These are phyloP conservation scores for Rhodotorula babjevae DNA, from an alignment of 768 basidiomycete genomes.

Conservation along the genomic window DNA sequence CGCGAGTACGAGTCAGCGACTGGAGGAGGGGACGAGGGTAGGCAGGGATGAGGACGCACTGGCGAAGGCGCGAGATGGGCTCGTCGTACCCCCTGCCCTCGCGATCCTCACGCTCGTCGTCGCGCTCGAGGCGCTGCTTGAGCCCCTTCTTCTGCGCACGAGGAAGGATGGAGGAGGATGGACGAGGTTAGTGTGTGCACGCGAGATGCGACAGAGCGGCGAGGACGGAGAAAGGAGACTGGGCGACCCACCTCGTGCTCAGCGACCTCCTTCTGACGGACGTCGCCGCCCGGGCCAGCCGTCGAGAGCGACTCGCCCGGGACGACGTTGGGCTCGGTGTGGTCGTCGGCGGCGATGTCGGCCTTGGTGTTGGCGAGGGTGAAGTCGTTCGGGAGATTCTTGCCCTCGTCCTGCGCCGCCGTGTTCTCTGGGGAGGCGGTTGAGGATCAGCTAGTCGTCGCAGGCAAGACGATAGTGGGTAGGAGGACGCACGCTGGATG, in stretches of 20 bases:
- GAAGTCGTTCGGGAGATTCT: constrained; percentile 8
- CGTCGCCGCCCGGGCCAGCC: constrained; percentile 21
- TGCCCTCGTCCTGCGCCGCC: constrained; percentile 1
- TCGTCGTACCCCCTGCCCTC: constrained; percentile 19
- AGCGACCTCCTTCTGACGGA: background rate
- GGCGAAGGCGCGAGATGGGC: constrained; percentile 5
- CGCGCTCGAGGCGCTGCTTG: constrained; percentile 27
- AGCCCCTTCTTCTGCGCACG: background rate
- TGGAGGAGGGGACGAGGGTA: too few species aligned
- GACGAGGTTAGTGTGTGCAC: background rate
- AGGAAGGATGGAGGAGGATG: too few species aligned
- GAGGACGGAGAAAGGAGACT: too few species aligned
- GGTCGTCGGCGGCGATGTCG: constrained; percentile 7
- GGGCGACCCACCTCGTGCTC: constrained; percentile 12
- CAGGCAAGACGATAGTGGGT: background rate
- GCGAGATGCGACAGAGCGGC: too few species aligned
- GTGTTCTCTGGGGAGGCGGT: background rate
- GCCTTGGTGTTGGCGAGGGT: constrained; percentile 7
- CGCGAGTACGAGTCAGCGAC: too few species aligned
- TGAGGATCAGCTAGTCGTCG: background rate
- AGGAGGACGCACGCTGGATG: background rate
- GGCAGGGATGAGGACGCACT: too few species aligned
- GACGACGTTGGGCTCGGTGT: constrained; percentile 14
- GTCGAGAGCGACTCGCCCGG: constrained; percentile 15
- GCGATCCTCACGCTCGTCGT: constrained; percentile 24